These are phyloP conservation scores for Pseudogymnoascus sp. DNA, from an alignment of 2,329 filamentous ascomycete species.

Conservation along the genomic window DNA sequence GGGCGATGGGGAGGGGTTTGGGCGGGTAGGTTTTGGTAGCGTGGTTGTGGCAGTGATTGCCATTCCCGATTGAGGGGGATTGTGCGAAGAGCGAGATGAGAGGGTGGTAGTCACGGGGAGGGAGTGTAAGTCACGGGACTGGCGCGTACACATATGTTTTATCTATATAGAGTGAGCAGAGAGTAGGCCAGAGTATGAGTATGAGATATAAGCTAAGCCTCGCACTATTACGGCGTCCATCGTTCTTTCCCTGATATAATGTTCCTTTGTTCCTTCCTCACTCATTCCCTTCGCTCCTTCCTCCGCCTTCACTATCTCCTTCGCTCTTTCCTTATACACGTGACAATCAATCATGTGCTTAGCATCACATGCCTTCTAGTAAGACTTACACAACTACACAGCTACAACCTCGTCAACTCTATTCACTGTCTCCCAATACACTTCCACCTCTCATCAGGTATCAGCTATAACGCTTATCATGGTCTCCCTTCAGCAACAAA, in stretches of 20 bases:
- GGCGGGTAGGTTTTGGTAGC: neutral
- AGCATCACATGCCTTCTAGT: no score
- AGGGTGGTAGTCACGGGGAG: neutral
- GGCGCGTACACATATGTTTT: neutral
- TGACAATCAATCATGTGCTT: neutral
- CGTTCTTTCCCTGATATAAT: neutral
- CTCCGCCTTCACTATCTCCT: no score
- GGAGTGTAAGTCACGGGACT: neutral
- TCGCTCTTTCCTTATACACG: neutral
- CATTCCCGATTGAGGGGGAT: neutral
- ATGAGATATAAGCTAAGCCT: neutral
- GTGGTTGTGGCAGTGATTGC: neutral
- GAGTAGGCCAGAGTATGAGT: neutral
- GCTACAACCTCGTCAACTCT: no score
- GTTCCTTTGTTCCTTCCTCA: neutral
- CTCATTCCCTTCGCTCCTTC: neutral
- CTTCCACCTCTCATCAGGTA: no score
- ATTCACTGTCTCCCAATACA: no score
- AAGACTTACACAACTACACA: no score
- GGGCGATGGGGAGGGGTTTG: neutral
- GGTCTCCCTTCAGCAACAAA: no score
- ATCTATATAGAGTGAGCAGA: neutral
- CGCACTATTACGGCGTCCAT: neutral
- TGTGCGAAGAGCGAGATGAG: neutral
- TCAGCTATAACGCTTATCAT: no score